Percentiles rank a stretch among this genome's conserved stretches.
Evolutionary conservation across 2,329 filamentous ascomycete genomes (phyloP).

Genomic region (Nakataea oryzae): DNA sequence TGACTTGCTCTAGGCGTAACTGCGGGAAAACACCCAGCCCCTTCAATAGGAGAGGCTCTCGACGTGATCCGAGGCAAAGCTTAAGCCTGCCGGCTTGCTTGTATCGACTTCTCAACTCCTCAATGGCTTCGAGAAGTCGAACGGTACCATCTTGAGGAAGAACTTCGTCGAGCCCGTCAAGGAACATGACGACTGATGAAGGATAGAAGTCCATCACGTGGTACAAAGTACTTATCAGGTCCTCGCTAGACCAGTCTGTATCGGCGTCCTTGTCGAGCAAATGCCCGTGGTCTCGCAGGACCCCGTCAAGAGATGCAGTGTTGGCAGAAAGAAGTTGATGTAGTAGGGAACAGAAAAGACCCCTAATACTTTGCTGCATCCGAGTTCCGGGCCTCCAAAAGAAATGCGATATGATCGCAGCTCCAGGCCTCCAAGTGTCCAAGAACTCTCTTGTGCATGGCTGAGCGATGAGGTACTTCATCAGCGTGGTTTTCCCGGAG

Average conservation of each 20-base stretch:
- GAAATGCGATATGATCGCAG: conserved; percentile 13
- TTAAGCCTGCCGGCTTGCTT: not conserved
- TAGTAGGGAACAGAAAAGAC: conserved; percentile 15
- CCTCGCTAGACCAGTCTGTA: conserved; percentile 8
- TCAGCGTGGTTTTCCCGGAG: conserved; percentile 20
- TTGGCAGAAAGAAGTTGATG: conserved; percentile 8
- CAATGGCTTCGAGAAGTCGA: not conserved
- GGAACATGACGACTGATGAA: conserved; percentile 7
- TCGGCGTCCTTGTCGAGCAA: conserved; percentile 1
- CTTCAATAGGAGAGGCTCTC: not conserved
- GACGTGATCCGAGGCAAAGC: not conserved
- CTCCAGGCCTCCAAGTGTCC: conserved; percentile 9
- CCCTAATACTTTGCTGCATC: conserved; percentile 15
- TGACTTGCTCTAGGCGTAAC: not conserved
- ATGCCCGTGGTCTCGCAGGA: not conserved
- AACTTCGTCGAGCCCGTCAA: conserved; percentile 5
- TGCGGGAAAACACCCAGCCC: not conserved
- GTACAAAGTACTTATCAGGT: not conserved
- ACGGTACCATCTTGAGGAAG: not conserved
- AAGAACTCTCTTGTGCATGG: conserved; percentile 8
- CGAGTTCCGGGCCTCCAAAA: conserved; percentile 18
- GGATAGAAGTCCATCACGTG: not conserved
- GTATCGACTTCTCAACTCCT: not conserved
- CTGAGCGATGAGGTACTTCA: conserved; percentile 16
- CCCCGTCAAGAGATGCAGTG: not conserved